These are phyloP conservation scores for Hericium rajendrae DNA, from an alignment of 768 basidiomycete species.

Conservation along the genomic window DNA sequence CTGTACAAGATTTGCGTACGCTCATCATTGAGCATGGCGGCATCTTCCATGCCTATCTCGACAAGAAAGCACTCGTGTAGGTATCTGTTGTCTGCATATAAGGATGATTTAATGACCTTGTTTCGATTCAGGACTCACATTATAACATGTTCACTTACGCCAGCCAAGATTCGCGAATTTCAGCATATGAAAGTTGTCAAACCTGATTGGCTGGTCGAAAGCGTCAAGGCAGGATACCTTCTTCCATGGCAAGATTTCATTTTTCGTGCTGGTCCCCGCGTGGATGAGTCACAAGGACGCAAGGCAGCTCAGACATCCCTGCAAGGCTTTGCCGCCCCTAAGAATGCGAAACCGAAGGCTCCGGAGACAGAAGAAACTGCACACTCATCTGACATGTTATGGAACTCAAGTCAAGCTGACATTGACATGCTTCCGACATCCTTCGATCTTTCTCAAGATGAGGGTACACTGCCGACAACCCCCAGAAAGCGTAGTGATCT, in stretches of 20 bases:
- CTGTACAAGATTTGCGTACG: constrained; percentile 73
- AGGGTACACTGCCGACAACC: neutral
- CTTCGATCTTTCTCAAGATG: neutral
- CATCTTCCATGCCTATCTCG: constrained; percentile 73
- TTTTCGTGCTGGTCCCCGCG: constrained; percentile 39
- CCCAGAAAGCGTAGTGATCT: neutral
- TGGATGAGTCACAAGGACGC: constrained; percentile 41
- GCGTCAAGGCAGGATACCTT: constrained; percentile 52
- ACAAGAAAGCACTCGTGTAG: constrained; percentile 65
- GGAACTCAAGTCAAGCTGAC: neutral
- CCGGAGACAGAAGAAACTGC: neutral
- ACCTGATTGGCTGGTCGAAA: constrained; percentile 84
- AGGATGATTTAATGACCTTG: neutral
- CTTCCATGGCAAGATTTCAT: constrained; percentile 77
- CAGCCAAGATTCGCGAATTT: constrained; percentile 83
- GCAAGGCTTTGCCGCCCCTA: constrained; percentile 11
- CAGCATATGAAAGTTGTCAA: constrained; percentile 82
- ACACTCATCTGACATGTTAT: neutral
- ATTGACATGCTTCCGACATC: neutral
- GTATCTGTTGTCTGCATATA: constrained; percentile 20
- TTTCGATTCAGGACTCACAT: constrained; percentile 65
- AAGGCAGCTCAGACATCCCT: constrained; percentile 30
- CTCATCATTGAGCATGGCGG: constrained; percentile 82
- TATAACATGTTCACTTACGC: constrained; percentile 83
- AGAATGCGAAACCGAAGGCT: neutral